Evolutionary conservation across 371 early-diverging fungal genomes (phyloP), one percentile per base, ranked within the genome.

Genomic region (Mucor racemosus): DNA sequence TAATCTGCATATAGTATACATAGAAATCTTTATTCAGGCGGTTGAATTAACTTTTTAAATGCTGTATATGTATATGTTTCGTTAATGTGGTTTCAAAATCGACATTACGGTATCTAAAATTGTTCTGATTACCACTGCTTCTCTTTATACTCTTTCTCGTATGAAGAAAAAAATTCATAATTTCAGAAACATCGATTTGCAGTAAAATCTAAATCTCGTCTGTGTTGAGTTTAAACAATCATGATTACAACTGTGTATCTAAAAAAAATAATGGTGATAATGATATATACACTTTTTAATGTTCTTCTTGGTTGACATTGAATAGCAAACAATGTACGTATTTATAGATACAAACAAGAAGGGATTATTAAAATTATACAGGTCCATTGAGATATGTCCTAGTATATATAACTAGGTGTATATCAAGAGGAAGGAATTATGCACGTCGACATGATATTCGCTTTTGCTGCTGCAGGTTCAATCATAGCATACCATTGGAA

Each of bases 111-210:
- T 46, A 1, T 19, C 7, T 17, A 46, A 46, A 4, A 46, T 46
- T 19, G 19, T 17, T 46, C 19, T 19, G 19, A 46, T 46, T 46
- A 17, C n/a, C 46, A 46, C 19, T 46, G 19, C 19, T 19, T 46
- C 9, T 19, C 26, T 26, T 26, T 26, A 1, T 26, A 26, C 3
- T 26, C 26, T 26, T 26, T 26, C 26, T 26, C 26, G 26, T 26
- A 26, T 26, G 26, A 26, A 26, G 3, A 19, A 8, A 46, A 46
- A 7, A 7, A 19, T 17, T 17, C 46, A 46, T 46, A 17, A 46
- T 46, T 46, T 46, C 9, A 46, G 46, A 46, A 46, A 17, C 46
- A 46, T 46, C 46, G 46, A 46, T 46, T 46, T 46, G 46, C 46
- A 46, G 46, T 19, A 10, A 46, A 46, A 46, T 46, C 46, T 46